Evolutionary conservation across 345 rosid species (phyloP).

Genomic region (Aegle marmelos): DNA sequence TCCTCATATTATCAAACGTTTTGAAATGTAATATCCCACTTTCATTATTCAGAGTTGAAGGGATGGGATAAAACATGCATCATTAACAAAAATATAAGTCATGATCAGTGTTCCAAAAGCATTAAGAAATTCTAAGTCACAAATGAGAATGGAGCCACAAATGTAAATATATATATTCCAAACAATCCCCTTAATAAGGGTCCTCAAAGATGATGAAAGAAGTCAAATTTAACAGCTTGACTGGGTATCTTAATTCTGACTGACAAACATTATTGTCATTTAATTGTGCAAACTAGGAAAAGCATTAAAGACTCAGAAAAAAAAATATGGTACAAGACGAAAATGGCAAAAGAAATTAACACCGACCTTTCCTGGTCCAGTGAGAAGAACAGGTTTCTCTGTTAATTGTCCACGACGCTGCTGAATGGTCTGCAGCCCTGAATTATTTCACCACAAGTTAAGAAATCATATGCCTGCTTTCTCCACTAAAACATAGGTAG

Average conservation of each 20-base stretch:
- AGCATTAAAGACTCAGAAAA: not conserved
- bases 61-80: not conserved
- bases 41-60: not conserved
- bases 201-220: not conserved
- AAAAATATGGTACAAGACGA: not conserved
- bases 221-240: not conserved
- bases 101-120: not conserved
- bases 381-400: slow-evolving; percentile 70
- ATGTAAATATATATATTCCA: not conserved
- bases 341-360: not conserved
- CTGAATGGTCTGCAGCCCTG: slow-evolving; percentile 90
- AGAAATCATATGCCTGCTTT: slow-evolving; percentile 10
- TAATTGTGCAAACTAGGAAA: not conserved
- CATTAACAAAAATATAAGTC: not conserved
- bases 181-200: not conserved
- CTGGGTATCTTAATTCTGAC: not conserved
- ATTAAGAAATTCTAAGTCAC: not conserved
- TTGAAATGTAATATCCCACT: not conserved
- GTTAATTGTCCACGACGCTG: slow-evolving; percentile 77
- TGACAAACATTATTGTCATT: not conserved
- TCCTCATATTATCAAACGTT: not conserved
- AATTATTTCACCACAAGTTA: not conserved
- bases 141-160: not conserved
- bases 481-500: not conserved
- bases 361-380: slow-evolving; percentile 94